phyloP scores from a whole-genome alignment of 345 rosid genomes.

The Syzygium aromaticum region DNA sequence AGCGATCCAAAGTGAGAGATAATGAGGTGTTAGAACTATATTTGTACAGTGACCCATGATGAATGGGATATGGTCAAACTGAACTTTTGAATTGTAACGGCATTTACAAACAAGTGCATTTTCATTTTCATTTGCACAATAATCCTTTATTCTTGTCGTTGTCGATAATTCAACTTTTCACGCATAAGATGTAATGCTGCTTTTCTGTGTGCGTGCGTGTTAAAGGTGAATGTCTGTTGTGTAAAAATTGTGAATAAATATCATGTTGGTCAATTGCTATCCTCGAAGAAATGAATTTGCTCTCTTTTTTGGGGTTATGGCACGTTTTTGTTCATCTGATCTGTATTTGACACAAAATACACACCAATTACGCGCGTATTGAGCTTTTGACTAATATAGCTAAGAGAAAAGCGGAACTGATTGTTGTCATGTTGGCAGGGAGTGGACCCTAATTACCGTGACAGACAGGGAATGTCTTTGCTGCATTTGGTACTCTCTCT shows the following conservation, averaged over 20 bases:
- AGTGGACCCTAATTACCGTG: constrained; percentile 83
- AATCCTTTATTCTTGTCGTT: background rate
- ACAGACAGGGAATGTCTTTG: constrained; percentile 86
- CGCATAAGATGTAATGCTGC: background rate
- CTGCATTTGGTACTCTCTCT: constrained; percentile 57
- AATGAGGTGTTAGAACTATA: background rate
- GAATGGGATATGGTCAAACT: background rate
- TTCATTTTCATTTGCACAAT: background rate
- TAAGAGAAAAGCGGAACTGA: background rate
- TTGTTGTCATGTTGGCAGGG: constrained; percentile 39
- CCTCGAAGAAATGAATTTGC: background rate
- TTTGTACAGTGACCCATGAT: background rate
- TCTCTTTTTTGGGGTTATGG: background rate
- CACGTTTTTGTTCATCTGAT: background rate
- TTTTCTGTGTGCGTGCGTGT: background rate
- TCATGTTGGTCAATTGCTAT: background rate
- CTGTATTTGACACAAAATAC: background rate
- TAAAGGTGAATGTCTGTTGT: background rate
- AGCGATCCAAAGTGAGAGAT: background rate
- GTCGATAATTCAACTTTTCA: background rate
- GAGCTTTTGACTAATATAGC: background rate
- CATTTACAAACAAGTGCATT: background rate
- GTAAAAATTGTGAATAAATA: background rate
- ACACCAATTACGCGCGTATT: background rate
- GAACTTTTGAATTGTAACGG: background rate